Evolutionary conservation across 225 moss, liverwort and hornwort genomes (phyloP), one percentile per base, ranked within the genome.

Genomic region (Physcomitrellopsis africana): DNA sequence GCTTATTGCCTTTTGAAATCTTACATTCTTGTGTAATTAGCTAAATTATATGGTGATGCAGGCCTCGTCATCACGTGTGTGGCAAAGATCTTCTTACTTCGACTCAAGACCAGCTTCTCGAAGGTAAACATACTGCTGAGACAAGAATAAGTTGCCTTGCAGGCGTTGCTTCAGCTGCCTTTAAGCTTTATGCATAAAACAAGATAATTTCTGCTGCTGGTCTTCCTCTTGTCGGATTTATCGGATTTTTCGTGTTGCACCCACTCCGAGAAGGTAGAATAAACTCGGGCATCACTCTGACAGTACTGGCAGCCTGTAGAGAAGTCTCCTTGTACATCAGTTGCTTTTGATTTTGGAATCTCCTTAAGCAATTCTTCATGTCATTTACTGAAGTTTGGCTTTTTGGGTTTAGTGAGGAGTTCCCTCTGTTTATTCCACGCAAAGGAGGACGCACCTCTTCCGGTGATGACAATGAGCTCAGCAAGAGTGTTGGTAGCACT

Each of bases 1-100:
- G 19, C 17, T 52, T 27, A 43, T 79, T 56, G 0, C 18, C n/a
- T 9, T 22, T 62, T 41, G 55, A 15, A 16, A 16, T 43, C 17
- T 18, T 32, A 24, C 44, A 75, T 72, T 51, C 16, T 37, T 24
- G 24, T 68, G 47, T 24, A 53, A 69, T 51, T 54, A 60, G 11
- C 77, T 84, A 47, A 80, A 32, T 60, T 18, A 26, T 41, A 67
- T 61, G 41, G 11, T 75, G 63, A 70, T 75, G 61, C 82, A 99
- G 97, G 93, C 93, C 54, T 99, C 97, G 9, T 99, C 95, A 56
- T 99, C 97, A n/a, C 89, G 95, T 57, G 89, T 99, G 53, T 99
- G 97, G 97, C 97, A 95, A 80, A 85, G 95, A 81, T 87, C 85
- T 53, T 90, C 93, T n/a, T 99, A 95, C 81, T 93, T 87, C 74